A percentile compares a stretch with the other conserved stretches of the same genome.
These are phyloP conservation scores for Chloranthus sessilifolius DNA, from an alignment of 164 flowering plant species.

Conservation along the genomic window DNA sequence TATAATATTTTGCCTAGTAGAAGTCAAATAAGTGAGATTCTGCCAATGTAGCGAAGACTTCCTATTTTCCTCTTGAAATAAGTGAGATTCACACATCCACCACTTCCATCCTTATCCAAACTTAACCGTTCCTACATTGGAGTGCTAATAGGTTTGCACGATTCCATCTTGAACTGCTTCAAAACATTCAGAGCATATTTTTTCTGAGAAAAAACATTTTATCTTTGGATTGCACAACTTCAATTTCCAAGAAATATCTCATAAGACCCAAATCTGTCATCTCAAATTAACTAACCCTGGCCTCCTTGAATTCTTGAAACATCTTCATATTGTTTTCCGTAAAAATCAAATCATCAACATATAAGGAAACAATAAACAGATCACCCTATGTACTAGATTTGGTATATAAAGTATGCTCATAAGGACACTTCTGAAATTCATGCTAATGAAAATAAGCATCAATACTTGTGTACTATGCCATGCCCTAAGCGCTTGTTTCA, in stretches of 20 bases:
- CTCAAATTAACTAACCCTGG: not conserved
- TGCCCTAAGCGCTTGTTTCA: not conserved
- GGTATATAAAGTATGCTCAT: not conserved
- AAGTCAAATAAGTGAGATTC: not conserved
- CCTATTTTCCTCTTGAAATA: no score
- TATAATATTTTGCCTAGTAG: not conserved
- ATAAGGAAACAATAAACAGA: not conserved
- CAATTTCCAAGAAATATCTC: not conserved
- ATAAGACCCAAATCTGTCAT: not conserved
- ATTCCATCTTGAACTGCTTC: not conserved
- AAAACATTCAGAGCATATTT: not conserved
- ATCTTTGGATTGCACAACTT: not conserved
- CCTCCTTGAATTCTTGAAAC: not conserved
- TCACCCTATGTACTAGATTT: not conserved
- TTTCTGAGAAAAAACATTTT: not conserved
- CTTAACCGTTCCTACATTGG: not conserved
- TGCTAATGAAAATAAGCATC: not conserved
- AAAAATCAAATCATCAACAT: not conserved
- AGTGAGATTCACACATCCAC: no score
- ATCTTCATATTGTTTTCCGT: not conserved
- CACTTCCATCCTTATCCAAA: not conserved
- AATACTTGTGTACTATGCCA: slow-evolving; percentile 1
- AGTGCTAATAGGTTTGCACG: not conserved
- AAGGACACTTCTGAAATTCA: no score
- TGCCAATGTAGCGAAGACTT: not conserved